Evolutionary conservation across 108 stramenopile species (phyloP).

Genomic region (Conticribra guillardii): DNA sequence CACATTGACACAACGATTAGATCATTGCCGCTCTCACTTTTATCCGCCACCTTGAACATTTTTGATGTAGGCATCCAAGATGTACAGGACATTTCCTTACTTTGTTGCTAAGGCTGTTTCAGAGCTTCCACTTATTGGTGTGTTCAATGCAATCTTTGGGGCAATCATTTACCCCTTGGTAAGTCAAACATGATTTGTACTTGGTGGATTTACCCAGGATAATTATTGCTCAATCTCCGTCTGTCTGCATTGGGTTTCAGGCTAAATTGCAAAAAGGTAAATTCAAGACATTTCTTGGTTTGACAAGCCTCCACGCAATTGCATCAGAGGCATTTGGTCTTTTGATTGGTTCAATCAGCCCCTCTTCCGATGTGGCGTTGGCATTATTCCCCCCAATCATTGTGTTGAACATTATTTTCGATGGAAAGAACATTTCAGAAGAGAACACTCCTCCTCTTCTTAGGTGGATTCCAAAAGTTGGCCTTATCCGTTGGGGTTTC

Average conservation of each 20-base stretch:
- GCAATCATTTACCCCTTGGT: slow-evolving; percentile 81
- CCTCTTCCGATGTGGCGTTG: slow-evolving; percentile 75
- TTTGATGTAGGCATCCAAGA: slow-evolving; percentile 26
- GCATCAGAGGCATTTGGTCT: slow-evolving; percentile 77
- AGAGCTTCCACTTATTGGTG: slow-evolving; percentile 86
- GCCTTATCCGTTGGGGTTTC: slow-evolving; percentile 87
- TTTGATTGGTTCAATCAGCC: slow-evolving; percentile 68
- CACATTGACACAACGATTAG: not conserved
- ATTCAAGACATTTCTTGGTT: slow-evolving; percentile 80
- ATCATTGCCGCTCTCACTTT: not conserved
- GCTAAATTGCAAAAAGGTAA: slow-evolving; percentile 55
- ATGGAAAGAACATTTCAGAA: slow-evolving; percentile 83
- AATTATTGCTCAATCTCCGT: too few species aligned
- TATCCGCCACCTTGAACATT: not conserved
- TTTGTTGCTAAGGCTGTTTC: slow-evolving; percentile 94
- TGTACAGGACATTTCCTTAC: slow-evolving; percentile 91
- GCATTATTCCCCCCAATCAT: slow-evolving; percentile 86
- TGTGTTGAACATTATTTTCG: slow-evolving; percentile 91
- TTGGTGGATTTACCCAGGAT: too few species aligned
- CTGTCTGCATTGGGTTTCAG: too few species aligned
- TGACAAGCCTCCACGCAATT: slow-evolving; percentile 76
- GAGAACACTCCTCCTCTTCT: slow-evolving; percentile 80
- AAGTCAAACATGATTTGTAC: slow-evolving; percentile 17
- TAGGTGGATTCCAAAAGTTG: slow-evolving; percentile 73
- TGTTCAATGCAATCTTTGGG: slow-evolving; percentile 85